A percentile compares a stretch with the other conserved stretches of the same genome.
Conservation (phyloP, 768 basidiomycete genomes). For the Infundibulicybe gibba region DNA sequence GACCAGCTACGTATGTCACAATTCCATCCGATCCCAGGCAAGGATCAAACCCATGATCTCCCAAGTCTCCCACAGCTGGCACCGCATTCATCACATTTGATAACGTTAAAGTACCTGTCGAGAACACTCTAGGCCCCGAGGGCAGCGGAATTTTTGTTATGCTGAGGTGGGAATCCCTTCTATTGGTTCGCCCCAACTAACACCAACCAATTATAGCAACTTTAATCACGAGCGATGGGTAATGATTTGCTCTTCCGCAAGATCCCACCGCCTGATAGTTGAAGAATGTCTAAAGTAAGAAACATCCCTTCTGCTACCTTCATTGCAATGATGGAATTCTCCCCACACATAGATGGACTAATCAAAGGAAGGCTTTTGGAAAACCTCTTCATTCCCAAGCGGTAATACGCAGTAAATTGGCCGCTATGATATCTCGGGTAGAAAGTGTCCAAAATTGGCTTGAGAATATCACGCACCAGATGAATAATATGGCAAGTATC, state of each 20-base stretch:
- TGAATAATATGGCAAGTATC: slow-evolving; percentile 69
- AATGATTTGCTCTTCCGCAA: slow-evolving; percentile 73
- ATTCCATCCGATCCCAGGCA: not conserved
- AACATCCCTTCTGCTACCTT: slow-evolving; percentile 1
- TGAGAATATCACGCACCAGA: slow-evolving; percentile 82
- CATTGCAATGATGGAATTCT: not conserved
- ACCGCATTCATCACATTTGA: slow-evolving; percentile 78
- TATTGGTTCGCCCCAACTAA: not conserved
- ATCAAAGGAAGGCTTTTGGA: slow-evolving; percentile 87
- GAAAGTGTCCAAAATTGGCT: slow-evolving; percentile 79
- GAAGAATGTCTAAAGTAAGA: slow-evolving; percentile 52
- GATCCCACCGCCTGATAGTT: slow-evolving; percentile 57
- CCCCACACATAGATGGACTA: slow-evolving; percentile 60
- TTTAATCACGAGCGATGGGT: slow-evolving; percentile 97
- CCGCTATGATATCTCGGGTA: slow-evolving; percentile 64
- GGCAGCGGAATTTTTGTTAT: slow-evolving; percentile 62
- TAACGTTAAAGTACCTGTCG: slow-evolving; percentile 79
- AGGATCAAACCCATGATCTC: no score
- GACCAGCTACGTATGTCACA: slow-evolving; percentile 46
- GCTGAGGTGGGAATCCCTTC: slow-evolving; percentile 30
- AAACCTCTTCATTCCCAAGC: slow-evolving; percentile 81
- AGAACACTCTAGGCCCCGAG: slow-evolving; percentile 79
- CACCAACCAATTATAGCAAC: slow-evolving; percentile 43
- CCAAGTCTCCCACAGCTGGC: slow-evolving; percentile 70
- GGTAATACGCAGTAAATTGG: slow-evolving; percentile 86